Evolutionary conservation across 352 stramenopile genomes (phyloP).

Genomic region (Phytophthora boehmeriae): DNA sequence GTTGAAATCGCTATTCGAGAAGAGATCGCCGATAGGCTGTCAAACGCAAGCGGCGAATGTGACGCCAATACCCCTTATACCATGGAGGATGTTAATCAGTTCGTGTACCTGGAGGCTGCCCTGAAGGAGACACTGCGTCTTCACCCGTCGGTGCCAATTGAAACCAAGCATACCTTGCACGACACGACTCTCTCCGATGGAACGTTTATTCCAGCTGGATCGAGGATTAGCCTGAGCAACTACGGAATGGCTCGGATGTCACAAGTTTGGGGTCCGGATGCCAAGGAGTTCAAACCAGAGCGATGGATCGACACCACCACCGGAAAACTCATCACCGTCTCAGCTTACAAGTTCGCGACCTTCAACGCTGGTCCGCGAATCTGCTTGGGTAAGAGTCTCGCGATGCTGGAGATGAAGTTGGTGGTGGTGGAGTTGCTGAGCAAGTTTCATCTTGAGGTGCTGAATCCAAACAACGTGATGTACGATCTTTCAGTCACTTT

Average conservation of each 20-base stretch:
- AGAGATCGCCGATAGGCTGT: constrained; percentile 42
- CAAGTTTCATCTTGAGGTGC: constrained; percentile 53
- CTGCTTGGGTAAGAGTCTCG: constrained; percentile 73
- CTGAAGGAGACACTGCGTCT: constrained; percentile 67
- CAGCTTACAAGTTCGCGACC: constrained; percentile 62
- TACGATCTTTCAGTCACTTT: constrained; percentile 62
- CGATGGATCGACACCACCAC: constrained; percentile 52
- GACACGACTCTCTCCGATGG: constrained; percentile 68
- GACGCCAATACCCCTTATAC: not conserved
- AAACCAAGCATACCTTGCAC: constrained; percentile 33
- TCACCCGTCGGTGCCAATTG: constrained; percentile 53
- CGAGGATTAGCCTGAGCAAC: constrained; percentile 35
- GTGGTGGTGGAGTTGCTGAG: constrained; percentile 50
- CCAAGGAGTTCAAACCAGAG: constrained; percentile 55
- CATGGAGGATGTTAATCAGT: constrained; percentile 38
- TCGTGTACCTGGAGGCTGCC: constrained; percentile 55
- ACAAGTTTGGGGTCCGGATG: constrained; percentile 59
- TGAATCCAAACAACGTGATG: constrained; percentile 37
- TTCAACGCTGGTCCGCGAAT: constrained; percentile 72
- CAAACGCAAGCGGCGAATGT: constrained; percentile 2
- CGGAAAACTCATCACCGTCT: constrained; percentile 32
- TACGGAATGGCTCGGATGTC: constrained; percentile 57
- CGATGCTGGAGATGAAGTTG: constrained; percentile 84
- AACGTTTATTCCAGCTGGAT: constrained; percentile 44
- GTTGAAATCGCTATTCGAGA: constrained; percentile 46